A percentile compares a stretch with the other conserved stretches of the same genome.
Evolutionary conservation across 1,284 basidiomycete species (phyloP).

Genomic region (Ceratobasidium sp.): DNA sequence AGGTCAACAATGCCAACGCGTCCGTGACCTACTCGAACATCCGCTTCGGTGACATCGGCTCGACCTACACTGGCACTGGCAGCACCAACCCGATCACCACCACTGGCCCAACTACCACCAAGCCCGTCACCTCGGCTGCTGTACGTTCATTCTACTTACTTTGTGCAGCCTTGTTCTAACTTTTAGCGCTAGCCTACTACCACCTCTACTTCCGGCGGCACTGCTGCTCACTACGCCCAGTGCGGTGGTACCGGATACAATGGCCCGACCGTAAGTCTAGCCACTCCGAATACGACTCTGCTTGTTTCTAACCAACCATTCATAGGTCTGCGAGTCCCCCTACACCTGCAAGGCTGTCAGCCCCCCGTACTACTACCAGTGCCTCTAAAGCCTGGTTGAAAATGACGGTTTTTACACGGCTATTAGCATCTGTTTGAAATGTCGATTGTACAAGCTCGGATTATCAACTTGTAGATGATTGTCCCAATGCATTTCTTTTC

Average conservation of each 20-base stretch:
- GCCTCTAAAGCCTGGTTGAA: background rate
- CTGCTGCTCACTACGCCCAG: conserved; percentile 15
- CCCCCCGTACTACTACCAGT: conserved; percentile 18
- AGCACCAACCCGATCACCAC: conserved; percentile 5
- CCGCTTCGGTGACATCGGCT: conserved; percentile 40
- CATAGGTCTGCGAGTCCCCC: background rate
- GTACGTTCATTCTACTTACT: background rate
- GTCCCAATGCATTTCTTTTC: background rate
- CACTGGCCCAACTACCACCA: background rate
- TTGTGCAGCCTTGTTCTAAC: background rate
- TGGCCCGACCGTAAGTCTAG: background rate
- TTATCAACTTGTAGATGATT: background rate
- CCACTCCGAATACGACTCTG: background rate
- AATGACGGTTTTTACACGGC: background rate
- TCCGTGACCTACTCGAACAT: conserved; percentile 49
- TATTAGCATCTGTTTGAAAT: background rate
- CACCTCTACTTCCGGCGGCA: background rate
- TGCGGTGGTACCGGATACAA: conserved; percentile 13
- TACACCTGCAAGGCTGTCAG: conserved; percentile 6
- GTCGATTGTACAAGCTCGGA: background rate
- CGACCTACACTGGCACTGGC: conserved; percentile 51
- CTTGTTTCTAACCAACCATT: background rate
- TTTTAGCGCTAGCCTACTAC: background rate
- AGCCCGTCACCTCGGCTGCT: background rate
- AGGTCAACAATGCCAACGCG: conserved; percentile 46